Percentiles rank a stretch among this genome's conserved stretches.
Evolutionary conservation across 2,329 filamentous ascomycete genomes (phyloP).

Genomic region (Colletotrichum australisinense): DNA sequence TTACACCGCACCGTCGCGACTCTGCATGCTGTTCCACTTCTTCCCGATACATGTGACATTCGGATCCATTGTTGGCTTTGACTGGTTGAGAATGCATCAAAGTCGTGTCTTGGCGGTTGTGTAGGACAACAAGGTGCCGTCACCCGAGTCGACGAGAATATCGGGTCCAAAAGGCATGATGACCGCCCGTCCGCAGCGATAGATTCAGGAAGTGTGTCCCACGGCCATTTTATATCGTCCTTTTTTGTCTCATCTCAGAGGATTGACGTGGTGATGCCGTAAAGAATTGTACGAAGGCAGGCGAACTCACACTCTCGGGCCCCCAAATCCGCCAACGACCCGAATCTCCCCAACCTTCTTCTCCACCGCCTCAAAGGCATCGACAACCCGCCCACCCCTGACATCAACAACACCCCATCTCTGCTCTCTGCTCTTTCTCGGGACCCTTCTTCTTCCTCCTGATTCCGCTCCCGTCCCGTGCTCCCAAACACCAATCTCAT

Average conservation of each 20-base stretch:
- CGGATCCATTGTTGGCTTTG: no score
- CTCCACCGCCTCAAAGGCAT: conserved; percentile 46
- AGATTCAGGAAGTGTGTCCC: no score
- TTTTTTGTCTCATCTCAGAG: no score
- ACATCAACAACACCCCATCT: conserved; percentile 64
- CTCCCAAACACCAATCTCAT: conserved; percentile 61
- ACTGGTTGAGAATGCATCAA: not conserved
- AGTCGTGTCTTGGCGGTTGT: not conserved
- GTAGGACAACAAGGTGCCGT: conserved; percentile 12
- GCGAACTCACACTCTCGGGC: conserved; percentile 41
- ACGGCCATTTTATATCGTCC: no score
- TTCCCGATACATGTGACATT: not conserved
- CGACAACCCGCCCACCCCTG: conserved; percentile 49
- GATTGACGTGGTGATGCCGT: not conserved
- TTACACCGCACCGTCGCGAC: not conserved
- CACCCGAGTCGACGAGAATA: not conserved
- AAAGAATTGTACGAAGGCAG: no score
- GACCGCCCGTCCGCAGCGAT: no score
- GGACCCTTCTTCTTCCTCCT: conserved; percentile 21
- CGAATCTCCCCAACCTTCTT: conserved; percentile 38
- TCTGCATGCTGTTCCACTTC: not conserved
- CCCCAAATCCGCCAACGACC: conserved; percentile 49
- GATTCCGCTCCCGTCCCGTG: not conserved
- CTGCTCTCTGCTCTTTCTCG: conserved; percentile 59
- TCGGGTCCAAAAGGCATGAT: not conserved